Evolutionary conservation across 768 basidiomycete genomes (phyloP), one percentile per base, ranked within the genome.

Genomic region (Mycena pura): DNA sequence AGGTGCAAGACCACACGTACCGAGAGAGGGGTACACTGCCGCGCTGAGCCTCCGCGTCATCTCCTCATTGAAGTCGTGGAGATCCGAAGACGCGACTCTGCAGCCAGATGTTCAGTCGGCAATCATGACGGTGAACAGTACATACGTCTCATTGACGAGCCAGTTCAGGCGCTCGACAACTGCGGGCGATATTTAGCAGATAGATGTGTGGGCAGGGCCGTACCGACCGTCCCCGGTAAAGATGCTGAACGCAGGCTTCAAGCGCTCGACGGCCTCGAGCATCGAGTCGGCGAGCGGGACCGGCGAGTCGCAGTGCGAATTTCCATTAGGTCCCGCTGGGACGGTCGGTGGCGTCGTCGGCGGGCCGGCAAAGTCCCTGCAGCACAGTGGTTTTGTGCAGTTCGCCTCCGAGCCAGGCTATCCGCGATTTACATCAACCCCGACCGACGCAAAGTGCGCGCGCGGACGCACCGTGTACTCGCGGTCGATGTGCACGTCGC

Each of bases 401-500:
- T 72, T 71, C 9, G 76, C 73, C 28, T 76, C 73, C 1, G 76
- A 38, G 11, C 54, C 45, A 46, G 45, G 24, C 54, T 56, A 17
- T 22, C 10, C 8, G 48, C 5, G 17, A 32, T 8, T 14, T 7
- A 46, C 13, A 15, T 32, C 6, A 19, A 39, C 6, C 13, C 28
- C 9, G 28, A 24, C 6, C 19, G 2, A 6, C 36, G 13, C 11
- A 2, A 21, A 19, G 5, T 4, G 22, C 1, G 0, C 5, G 5
- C 6, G 15, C 27, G 38, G 4, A 52, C 68, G 22, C 41, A 75
- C 75, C n/a, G 68, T 70, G 61, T 80, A 79, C 11, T 70, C 31
- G 15, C 75, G 67, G 52, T 79, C 78, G 36, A 80, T 76, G 56
- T 80, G 78, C 11, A 78, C 74, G 58, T 80, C 78, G 50, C 73